Conservation (phyloP, 129 eudicot species). For the Saposhnikovia divaricata region DNA sequence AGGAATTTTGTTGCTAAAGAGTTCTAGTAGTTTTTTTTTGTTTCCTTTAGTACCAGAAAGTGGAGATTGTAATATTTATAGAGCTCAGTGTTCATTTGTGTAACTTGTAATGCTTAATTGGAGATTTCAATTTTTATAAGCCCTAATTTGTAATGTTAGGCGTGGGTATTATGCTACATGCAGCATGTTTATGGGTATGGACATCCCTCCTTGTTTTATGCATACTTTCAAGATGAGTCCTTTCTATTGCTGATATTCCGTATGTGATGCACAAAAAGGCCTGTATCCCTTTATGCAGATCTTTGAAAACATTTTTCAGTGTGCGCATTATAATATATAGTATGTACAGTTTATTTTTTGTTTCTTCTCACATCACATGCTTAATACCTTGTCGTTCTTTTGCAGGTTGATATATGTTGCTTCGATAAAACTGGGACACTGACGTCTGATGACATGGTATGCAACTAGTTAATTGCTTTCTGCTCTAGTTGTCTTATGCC, state of each 20-base stretch:
- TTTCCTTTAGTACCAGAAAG: neutral
- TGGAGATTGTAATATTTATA: neutral
- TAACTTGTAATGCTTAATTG: neutral
- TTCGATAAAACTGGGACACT: constrained; percentile 96
- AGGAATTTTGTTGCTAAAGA: neutral
- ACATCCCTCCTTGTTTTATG: neutral
- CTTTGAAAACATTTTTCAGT: neutral
- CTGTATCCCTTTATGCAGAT: neutral
- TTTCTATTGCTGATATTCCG: too few relatives aligned
- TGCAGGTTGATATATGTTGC: constrained; percentile 97
- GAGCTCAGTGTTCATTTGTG: neutral
- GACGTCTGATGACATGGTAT: constrained; percentile 98
- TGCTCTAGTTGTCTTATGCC: neutral
- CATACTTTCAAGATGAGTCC: neutral
- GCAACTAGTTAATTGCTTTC: constrained; percentile 11
- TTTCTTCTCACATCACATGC: neutral
- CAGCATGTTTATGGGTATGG: neutral
- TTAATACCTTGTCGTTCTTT: neutral
- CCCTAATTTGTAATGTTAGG: neutral
- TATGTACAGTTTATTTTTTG: neutral
- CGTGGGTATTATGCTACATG: neutral
- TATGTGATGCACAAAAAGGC: neutral
- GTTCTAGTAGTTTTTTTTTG: neutral
- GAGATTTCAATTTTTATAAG: neutral
- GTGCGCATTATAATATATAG: neutral